These are phyloP conservation scores for Alternaria gaisen DNA, from an alignment of 2,329 filamentous ascomycete species.

Conservation along the genomic window DNA sequence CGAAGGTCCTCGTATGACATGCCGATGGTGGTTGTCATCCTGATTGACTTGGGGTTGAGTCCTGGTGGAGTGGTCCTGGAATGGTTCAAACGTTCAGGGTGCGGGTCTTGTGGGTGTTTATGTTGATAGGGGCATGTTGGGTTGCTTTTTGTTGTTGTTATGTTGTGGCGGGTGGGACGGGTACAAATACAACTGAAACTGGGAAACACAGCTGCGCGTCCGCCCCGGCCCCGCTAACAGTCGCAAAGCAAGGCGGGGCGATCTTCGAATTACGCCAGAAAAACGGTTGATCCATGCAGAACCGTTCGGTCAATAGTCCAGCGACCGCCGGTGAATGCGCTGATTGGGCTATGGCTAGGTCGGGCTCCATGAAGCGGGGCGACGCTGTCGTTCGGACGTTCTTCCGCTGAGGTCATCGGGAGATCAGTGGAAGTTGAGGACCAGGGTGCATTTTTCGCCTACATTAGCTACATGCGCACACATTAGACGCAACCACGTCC, in stretches of 20 bases:
- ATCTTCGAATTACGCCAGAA: slow-evolving; percentile 12
- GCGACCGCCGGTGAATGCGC: background rate
- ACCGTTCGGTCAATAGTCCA: slow-evolving; percentile 10
- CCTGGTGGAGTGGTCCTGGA: background rate
- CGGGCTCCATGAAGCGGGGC: slow-evolving; percentile 3
- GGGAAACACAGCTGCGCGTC: slow-evolving; percentile 9
- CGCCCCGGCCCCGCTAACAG: slow-evolving; percentile 11
- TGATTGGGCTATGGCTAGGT: background rate
- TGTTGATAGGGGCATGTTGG: slow-evolving; percentile 13
- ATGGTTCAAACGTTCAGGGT: background rate
- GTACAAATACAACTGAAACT: slow-evolving; percentile 19
- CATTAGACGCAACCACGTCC: background rate
- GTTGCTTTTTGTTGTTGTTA: slow-evolving; percentile 15
- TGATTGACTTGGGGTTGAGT: slow-evolving; percentile 1
- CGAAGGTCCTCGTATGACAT: slow-evolving; percentile 19
- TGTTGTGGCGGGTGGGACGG: slow-evolving; percentile 9
- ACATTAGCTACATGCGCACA: background rate
- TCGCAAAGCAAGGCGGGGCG: slow-evolving; percentile 18
- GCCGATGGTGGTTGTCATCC: slow-evolving; percentile 25
- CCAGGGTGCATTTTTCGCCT: slow-evolving; percentile 1
- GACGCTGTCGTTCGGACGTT: slow-evolving; percentile 1
- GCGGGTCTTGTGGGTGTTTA: slow-evolving; percentile 4
- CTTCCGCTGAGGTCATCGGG: slow-evolving; percentile 1
- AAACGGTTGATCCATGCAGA: slow-evolving; percentile 21
- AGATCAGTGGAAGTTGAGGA: slow-evolving; percentile 5